Percentiles rank a stretch among this genome's conserved stretches.
Conservation (phyloP, 1,284 basidiomycete genomes). For the Ceratobasidium sp. region DNA sequence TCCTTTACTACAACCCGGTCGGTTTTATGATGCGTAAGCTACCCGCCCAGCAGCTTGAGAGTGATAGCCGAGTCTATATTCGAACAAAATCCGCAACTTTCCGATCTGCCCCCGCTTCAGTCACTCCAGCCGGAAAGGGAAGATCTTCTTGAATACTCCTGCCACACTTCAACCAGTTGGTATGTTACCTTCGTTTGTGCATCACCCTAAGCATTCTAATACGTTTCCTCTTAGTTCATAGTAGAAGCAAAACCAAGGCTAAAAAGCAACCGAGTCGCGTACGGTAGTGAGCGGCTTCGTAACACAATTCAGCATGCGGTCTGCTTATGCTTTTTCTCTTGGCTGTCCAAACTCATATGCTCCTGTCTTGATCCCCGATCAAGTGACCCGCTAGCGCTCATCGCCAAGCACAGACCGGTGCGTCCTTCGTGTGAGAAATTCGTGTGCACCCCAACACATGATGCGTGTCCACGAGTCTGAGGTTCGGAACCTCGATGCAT, state of each 20-base stretch:
- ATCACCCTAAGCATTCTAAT: not conserved
- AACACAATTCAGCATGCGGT: not conserved
- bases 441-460: not conserved
- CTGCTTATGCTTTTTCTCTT: slow-evolving; percentile 3
- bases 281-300: not conserved
- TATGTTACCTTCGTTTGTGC: not conserved
- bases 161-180: not conserved
- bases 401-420: not conserved
- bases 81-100: not conserved
- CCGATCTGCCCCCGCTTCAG: not conserved
- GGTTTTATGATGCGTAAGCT: not conserved
- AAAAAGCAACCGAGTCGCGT: not conserved
- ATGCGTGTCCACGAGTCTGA: not conserved
- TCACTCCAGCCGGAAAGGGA: not conserved
- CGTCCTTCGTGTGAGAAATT: not conserved
- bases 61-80: not conserved
- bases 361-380: not conserved
- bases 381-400: not conserved
- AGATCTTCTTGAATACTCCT: not conserved
- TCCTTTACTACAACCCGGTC: not conserved
- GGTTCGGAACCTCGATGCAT: not conserved
- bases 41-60: not conserved
- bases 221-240: not conserved
- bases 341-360: not conserved
- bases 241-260: not conserved